A percentile compares a stretch with the other conserved stretches of the same genome.
Evolutionary conservation across 441 rosid genomes (phyloP).

Genomic region (Croton laevigatus): DNA sequence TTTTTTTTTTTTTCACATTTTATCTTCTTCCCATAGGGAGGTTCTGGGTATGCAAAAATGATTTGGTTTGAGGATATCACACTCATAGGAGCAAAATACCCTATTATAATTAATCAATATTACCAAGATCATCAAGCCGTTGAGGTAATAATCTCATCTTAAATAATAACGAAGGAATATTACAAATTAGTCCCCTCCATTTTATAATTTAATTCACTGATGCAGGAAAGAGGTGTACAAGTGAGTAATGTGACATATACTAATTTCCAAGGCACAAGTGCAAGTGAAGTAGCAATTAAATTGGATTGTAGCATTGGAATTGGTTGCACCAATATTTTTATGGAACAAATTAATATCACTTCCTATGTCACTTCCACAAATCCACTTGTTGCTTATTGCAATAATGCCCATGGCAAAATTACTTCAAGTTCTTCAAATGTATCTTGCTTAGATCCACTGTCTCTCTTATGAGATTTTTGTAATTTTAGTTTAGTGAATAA

Average conservation of each 20-base stretch:
- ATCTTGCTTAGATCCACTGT: not conserved
- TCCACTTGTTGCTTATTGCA: conserved; percentile 16
- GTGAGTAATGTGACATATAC: conserved; percentile 31
- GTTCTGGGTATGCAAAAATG: conserved; percentile 26
- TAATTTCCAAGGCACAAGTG: conserved; percentile 30
- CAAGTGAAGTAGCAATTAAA: conserved; percentile 27
- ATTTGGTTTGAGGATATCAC: conserved; percentile 32
- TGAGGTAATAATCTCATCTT: too few relatives aligned
- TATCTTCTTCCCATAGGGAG: too few relatives aligned
- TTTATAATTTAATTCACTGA: not conserved
- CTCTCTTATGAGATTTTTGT: not conserved
- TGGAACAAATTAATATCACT: conserved; percentile 24
- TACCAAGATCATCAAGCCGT: conserved; percentile 14
- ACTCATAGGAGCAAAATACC: conserved; percentile 16
- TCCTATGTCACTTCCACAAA: conserved; percentile 19
- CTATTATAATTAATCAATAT: conserved; percentile 38
- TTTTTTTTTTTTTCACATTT: too few relatives aligned
- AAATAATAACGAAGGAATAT: not conserved
- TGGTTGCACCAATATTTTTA: conserved; percentile 31
- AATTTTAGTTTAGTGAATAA: too few relatives aligned
- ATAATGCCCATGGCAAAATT: conserved; percentile 27
- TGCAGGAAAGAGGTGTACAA: conserved; percentile 20
- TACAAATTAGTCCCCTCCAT: not conserved
- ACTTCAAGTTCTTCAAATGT: not conserved
- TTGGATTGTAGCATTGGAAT: conserved; percentile 27